Evolutionary conservation across 768 basidiomycete genomes (phyloP), one percentile per base, ranked within the genome.

Genomic region (Suillus alpinus): DNA sequence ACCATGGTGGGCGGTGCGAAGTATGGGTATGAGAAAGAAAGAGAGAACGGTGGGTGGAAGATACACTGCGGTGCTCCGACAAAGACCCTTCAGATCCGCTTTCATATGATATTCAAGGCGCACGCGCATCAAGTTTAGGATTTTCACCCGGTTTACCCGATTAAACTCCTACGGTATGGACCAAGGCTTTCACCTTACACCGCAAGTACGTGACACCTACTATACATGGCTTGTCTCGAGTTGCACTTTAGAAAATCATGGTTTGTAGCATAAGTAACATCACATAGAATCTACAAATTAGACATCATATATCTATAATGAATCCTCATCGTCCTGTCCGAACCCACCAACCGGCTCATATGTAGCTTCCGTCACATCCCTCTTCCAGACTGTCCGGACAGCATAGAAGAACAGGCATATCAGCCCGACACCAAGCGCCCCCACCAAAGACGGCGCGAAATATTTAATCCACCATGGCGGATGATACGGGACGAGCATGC

Each of bases 291-390:
- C 58, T 68, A 66, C 63, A 70, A 55, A 65, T 61, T 40, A 65
- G 39, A 53, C 40, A 16, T 32, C 20, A 52, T n/a, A 1, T 34
- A 31, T 10, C 32, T 62, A 53, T 55, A 12, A 72, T 49, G 65
- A 68, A 6, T 80, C 74, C 0, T 77, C 72, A 59, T 83, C 85
- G 46, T 85, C 83, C 52, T 77, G 77, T 39, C 80, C 83, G 71
- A 91, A 92, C 39, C 94, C 92, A 50, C 94, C 94, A 40, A 90
- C 75, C 26, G 95, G 94, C 71, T 96, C 94, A 72, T 93, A 97
- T 40, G 92, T 94, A 39, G 92, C 89, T 73, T 94, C 90, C 36
- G 86, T 89, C 59, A 84, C 84, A 71, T 92, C 91, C 67, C 80
- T 74, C 63, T 80, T 80, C 92, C 92, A 95, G 56, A 92, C 71